phyloP scores from a whole-genome alignment of 768 basidiomycete species.

The Gloeopeniophorella convolvens region DNA sequence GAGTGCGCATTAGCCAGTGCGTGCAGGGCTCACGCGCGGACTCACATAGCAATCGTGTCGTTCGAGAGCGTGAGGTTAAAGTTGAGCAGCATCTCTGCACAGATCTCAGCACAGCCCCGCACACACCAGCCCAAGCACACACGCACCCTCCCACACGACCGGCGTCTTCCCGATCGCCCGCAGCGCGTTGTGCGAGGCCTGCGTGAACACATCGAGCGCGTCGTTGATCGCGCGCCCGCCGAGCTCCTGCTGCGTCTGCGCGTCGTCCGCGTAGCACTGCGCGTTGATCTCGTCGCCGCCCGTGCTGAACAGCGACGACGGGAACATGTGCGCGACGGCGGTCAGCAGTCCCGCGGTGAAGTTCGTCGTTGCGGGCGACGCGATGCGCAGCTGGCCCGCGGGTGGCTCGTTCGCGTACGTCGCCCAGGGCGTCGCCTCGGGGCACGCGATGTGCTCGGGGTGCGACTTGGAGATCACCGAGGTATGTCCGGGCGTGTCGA shows the following conservation, averaged over 20 bases:
- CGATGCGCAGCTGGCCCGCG: conserved; percentile 75
- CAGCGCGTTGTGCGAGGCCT: conserved; percentile 52
- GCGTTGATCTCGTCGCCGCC: conserved; percentile 80
- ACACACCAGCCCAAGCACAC: too few relatives aligned
- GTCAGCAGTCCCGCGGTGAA: conserved; percentile 53
- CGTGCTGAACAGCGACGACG: conserved; percentile 61
- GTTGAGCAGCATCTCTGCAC: not conserved
- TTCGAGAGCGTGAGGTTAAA: conserved; percentile 2
- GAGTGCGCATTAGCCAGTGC: not conserved
- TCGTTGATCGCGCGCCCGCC: conserved; percentile 49
- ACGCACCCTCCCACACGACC: conserved; percentile 73
- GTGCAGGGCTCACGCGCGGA: too few relatives aligned
- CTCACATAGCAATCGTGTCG: conserved; percentile 8
- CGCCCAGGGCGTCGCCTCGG: conserved; percentile 47
- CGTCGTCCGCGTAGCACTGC: conserved; percentile 59
- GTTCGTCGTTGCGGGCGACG: conserved; percentile 48
- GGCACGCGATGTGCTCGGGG: conserved; percentile 72
- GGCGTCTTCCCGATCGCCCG: conserved; percentile 57
- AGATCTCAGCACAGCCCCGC: too few relatives aligned
- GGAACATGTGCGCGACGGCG: conserved; percentile 44
- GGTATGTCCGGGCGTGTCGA: conserved; percentile 84
- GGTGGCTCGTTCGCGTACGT: conserved; percentile 70
- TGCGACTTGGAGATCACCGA: conserved; percentile 54
- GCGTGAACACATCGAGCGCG: conserved; percentile 58
- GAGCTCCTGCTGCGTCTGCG: conserved; percentile 43